These are phyloP conservation scores for Nadsonia starkeyi-henricii DNA, from an alignment of 1,139 yeast species.

Conservation along the genomic window DNA sequence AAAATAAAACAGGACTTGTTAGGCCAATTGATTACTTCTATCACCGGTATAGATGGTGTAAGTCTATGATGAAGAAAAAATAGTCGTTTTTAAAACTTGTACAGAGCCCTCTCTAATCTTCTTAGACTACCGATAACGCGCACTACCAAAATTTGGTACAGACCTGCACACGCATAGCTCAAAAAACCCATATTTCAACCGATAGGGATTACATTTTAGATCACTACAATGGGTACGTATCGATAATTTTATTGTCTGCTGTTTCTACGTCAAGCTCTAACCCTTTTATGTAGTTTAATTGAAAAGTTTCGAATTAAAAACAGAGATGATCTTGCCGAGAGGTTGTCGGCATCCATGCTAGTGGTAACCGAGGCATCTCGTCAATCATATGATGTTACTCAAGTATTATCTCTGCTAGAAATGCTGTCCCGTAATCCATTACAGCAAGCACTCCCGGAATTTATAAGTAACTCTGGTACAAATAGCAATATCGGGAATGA, in stretches of 20 bases:
- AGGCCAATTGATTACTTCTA: not conserved
- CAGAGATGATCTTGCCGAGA: constrained; percentile 14
- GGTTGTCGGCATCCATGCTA: constrained; percentile 12
- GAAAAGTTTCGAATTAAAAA: constrained; percentile 18
- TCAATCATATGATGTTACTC: constrained; percentile 8
- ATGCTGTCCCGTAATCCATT: constrained; percentile 8
- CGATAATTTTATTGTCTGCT: too few relatives aligned
- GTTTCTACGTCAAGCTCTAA: too few relatives aligned
- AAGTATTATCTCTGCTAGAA: constrained; percentile 12
- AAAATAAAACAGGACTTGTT: not conserved
- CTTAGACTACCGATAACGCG: too few relatives aligned
- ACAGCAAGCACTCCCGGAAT: not conserved
- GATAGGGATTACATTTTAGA: constrained; percentile 11
- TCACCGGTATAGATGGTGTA: not conserved
- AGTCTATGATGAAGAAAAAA: not conserved
- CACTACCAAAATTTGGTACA: not conserved
- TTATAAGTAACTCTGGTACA: not conserved
- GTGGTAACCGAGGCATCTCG: constrained; percentile 3
- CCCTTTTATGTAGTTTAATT: constrained; percentile 7
- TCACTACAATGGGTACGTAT: constrained; percentile 9
- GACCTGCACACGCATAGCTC: not conserved
- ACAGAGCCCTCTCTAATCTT: not conserved
- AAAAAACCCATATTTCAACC: constrained; percentile 7
- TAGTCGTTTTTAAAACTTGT: not conserved
- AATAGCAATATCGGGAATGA: not conserved